Conservation (phyloP, 1,139 yeast genomes). For the Neolecta irregularis region DNA sequence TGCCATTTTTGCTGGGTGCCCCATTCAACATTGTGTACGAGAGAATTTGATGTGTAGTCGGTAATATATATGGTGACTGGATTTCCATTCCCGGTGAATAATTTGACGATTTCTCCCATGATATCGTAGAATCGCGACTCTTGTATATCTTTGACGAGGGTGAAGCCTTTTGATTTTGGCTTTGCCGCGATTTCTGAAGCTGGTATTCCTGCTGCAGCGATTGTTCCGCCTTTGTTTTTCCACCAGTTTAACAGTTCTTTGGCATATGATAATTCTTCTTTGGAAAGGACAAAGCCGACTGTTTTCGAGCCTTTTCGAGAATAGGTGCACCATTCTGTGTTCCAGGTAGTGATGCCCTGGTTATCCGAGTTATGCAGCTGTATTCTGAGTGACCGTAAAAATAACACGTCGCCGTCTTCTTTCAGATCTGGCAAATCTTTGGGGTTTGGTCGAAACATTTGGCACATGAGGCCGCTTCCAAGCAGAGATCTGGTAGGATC, state of each 20-base stretch:
- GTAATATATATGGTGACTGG: conserved; percentile 9
- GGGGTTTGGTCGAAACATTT: conserved; percentile 8
- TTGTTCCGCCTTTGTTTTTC: conserved; percentile 7
- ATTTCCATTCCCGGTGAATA: conserved; percentile 9
- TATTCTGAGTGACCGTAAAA: conserved; percentile 5
- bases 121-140: conserved; percentile 8
- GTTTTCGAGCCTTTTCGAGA: conserved; percentile 7
- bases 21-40: conserved; percentile 6
- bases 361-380: conserved; percentile 2
- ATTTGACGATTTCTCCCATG: conserved; percentile 11
- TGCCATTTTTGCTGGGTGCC: conserved; percentile 10
- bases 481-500: conserved; percentile 7
- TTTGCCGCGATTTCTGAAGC: conserved; percentile 3
- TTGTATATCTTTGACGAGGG: conserved; percentile 6
- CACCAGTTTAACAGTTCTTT: conserved; percentile 10
- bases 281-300: conserved; percentile 8
- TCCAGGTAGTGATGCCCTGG: conserved; percentile 8
- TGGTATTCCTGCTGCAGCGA: no score
- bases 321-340: conserved; percentile 8
- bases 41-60: conserved; percentile 9
- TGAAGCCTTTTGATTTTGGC: conserved; percentile 3
- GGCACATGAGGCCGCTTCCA: conserved; percentile 6
- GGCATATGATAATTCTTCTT: conserved; percentile 5
- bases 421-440: conserved; percentile 7
- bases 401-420: conserved; percentile 7